Conservation (phyloP, 805 yeast genomes). For the Saccharomycopsis sp. region DNA sequence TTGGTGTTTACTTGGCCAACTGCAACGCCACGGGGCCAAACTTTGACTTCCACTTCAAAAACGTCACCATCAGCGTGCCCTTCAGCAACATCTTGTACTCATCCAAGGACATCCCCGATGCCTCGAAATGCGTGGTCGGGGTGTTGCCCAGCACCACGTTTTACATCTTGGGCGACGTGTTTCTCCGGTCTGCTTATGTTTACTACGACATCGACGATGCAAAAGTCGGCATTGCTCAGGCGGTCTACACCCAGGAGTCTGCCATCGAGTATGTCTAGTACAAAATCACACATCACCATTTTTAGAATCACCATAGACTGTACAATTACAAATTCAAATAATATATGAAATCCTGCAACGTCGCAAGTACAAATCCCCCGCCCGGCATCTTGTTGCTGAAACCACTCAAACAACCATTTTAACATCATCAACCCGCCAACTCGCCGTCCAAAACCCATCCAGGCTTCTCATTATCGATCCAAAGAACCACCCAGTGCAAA, state of each 20-base stretch:
- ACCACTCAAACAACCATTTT: too few relatives aligned
- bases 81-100: conserved; percentile 8
- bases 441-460: background rate
- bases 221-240: conserved; percentile 40
- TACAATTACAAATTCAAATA: too few relatives aligned
- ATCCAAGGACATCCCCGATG: background rate
- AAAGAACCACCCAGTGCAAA: conserved; percentile 30
- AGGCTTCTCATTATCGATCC: background rate
- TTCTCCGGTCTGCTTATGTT: conserved; percentile 43
- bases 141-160: conserved; percentile 29
- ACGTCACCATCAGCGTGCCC: conserved; percentile 11
- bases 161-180: conserved; percentile 44
- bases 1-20: too few relatives aligned
- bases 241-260: conserved; percentile 25
- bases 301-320: background rate
- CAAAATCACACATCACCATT: background rate
- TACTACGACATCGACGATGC: conserved; percentile 44
- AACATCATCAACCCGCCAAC: background rate
- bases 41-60: conserved; percentile 1
- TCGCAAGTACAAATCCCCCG: too few relatives aligned
- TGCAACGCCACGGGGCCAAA: conserved; percentile 7
- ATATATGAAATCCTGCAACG: too few relatives aligned
- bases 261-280: conserved; percentile 17
- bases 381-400: too few relatives aligned
- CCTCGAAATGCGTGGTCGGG: conserved; percentile 37